Conservation (phyloP, 2,329 filamentous ascomycete species). For the Akanthomyces uredinophilus region DNA sequence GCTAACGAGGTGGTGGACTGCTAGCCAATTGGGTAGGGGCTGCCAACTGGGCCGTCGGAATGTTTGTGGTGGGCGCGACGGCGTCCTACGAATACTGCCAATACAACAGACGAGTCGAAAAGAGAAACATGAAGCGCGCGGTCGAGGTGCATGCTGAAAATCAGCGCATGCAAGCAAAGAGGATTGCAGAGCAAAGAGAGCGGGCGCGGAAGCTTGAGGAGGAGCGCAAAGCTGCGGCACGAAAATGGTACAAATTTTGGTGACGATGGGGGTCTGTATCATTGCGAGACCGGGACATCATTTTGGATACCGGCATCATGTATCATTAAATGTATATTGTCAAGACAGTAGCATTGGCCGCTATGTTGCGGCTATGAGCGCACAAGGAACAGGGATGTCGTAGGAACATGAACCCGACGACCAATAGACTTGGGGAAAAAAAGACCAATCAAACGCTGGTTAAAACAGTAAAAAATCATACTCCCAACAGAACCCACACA, state of each 20-base stretch:
- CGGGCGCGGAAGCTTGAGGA: conserved; percentile 33
- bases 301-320: conserved; percentile 2
- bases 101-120: conserved; percentile 66
- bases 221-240: conserved; percentile 32
- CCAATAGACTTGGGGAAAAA: not conserved
- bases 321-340: conserved; percentile 13
- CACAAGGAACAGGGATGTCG: not conserved
- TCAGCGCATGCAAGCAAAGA: conserved; percentile 43
- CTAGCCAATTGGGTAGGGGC: conserved; percentile 36
- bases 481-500: not conserved
- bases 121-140: conserved; percentile 76
- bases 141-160: conserved; percentile 59
- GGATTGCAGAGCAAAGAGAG: conserved; percentile 28
- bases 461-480: not conserved
- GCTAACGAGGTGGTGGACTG: not conserved
- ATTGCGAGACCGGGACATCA: not conserved
- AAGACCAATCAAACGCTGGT: not conserved
- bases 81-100: conserved; percentile 82
- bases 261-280: conserved; percentile 23
- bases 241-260: conserved; percentile 55
- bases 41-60: conserved; percentile 80
- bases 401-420: not conserved
- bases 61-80: conserved; percentile 65
- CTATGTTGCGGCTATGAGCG: not conserved
- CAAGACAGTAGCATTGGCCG: conserved; percentile 1